phyloP scores from a whole-genome alignment of 139 green algal species.

The Coelastrella sp. region DNA sequence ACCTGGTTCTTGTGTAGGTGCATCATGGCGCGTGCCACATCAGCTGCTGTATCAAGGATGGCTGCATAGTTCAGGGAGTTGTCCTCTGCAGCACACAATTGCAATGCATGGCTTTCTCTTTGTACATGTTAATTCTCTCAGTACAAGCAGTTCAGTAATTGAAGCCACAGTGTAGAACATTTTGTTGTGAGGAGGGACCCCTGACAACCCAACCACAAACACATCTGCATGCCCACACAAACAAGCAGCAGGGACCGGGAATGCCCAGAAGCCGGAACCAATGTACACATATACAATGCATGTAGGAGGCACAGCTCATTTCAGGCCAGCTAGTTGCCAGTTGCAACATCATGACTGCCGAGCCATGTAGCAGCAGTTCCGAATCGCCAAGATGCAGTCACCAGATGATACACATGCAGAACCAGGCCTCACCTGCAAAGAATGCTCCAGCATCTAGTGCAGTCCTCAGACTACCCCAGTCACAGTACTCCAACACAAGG shows the following conservation, averaged over 20 bases:
- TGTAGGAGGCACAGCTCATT: no score
- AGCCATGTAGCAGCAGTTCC: no score
- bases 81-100: not conserved
- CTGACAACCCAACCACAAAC: no score
- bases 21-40: conserved; percentile 25
- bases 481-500: conserved; percentile 58
- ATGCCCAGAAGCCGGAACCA: not conserved
- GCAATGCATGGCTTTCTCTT: not conserved
- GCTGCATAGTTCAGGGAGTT: conserved; percentile 39
- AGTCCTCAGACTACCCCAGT: conserved; percentile 57
- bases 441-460: conserved; percentile 54
- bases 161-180: not conserved
- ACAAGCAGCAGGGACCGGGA: no score
- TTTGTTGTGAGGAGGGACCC: not conserved
- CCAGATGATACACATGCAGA: no score
- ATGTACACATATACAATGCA: not conserved
- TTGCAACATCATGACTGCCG: no score
- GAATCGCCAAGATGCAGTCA: no score
- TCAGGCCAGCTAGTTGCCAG: no score
- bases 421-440: conserved; percentile 34
- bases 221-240: no score
- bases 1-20: conserved; percentile 45
- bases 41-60: conserved; percentile 49
- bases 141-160: not conserved
- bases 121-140: not conserved